Percentiles rank a stretch among this genome's conserved stretches.
These are phyloP conservation scores for Beauveria sp. DNA, from an alignment of 2,329 filamentous ascomycete genomes.

Conservation along the genomic window DNA sequence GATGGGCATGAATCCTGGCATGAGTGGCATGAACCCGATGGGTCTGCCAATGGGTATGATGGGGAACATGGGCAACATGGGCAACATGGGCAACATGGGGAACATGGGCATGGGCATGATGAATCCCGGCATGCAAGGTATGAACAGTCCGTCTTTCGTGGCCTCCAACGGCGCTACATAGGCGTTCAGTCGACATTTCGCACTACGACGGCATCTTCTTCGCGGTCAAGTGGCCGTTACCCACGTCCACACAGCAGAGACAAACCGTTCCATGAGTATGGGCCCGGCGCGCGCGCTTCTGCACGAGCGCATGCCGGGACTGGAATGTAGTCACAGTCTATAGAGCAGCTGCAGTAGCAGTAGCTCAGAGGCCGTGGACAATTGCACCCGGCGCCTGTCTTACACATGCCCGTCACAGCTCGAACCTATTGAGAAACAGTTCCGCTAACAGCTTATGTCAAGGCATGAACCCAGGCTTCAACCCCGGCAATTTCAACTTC, in stretches of 20 bases:
- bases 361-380: not conserved
- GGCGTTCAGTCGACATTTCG: slow-evolving; percentile 20
- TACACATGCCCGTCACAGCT: not conserved
- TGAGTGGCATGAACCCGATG: slow-evolving; percentile 23
- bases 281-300: not conserved
- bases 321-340: not conserved
- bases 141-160: slow-evolving; percentile 9
- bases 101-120: slow-evolving; percentile 28
- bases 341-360: not conserved
- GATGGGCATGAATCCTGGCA: slow-evolving; percentile 39
- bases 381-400: not conserved
- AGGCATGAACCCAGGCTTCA: slow-evolving; percentile 63
- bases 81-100: slow-evolving; percentile 30
- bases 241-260: not conserved
- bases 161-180: slow-evolving; percentile 37
- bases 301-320: not conserved
- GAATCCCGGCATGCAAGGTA: slow-evolving; percentile 27
- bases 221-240: not conserved
- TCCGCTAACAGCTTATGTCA: slow-evolving; percentile 42
- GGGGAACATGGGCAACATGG: slow-evolving; percentile 37
- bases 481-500: slow-evolving; percentile 62
- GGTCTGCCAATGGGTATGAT: slow-evolving; percentile 40
- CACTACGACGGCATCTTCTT: not conserved
- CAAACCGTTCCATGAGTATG: not conserved
- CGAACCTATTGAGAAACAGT: not conserved